Conservation (phyloP, 352 stramenopile genomes). For the Globisporangium perplexum region DNA sequence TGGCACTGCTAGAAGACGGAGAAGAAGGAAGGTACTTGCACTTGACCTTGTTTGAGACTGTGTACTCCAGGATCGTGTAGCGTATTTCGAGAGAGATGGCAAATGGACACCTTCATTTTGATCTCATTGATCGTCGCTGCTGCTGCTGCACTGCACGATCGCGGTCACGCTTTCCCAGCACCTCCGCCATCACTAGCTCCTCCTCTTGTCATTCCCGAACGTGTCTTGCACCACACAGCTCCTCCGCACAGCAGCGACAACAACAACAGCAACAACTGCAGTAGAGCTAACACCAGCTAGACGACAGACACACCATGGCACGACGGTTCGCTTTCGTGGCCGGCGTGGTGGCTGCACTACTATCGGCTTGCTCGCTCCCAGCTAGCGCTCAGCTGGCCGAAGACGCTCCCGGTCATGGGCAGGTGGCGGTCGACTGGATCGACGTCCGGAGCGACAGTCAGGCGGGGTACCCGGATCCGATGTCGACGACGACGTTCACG, state of each 20-base stretch:
- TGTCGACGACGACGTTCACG: constrained; percentile 18
- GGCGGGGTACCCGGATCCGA: constrained; percentile 19
- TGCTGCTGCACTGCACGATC: too few species aligned
- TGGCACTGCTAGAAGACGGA: too few species aligned
- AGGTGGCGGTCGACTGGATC: constrained; percentile 12
- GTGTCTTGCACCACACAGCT: not conserved
- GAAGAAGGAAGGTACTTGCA: too few species aligned
- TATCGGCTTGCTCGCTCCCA: too few species aligned
- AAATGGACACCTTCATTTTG: too few species aligned
- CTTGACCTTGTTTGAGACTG: too few species aligned
- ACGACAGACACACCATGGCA: not conserved
- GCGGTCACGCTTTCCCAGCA: too few species aligned
- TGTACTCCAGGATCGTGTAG: too few species aligned
- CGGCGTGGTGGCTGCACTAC: not conserved
- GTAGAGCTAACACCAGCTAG: not conserved
- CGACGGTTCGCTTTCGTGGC: not conserved
- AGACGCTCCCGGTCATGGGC: not conserved
- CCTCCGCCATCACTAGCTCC: too few species aligned
- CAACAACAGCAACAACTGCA: not conserved
- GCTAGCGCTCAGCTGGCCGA: not conserved
- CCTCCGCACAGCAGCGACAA: not conserved
- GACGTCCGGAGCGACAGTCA: constrained; percentile 27
- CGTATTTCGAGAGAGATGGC: too few species aligned
- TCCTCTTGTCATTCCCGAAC: not conserved
- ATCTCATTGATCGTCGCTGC: too few species aligned